Evolutionary conservation across 1,284 basidiomycete species (phyloP), one percentile per base, ranked within the genome.

Genomic region (Rhodotorula sp.): DNA sequence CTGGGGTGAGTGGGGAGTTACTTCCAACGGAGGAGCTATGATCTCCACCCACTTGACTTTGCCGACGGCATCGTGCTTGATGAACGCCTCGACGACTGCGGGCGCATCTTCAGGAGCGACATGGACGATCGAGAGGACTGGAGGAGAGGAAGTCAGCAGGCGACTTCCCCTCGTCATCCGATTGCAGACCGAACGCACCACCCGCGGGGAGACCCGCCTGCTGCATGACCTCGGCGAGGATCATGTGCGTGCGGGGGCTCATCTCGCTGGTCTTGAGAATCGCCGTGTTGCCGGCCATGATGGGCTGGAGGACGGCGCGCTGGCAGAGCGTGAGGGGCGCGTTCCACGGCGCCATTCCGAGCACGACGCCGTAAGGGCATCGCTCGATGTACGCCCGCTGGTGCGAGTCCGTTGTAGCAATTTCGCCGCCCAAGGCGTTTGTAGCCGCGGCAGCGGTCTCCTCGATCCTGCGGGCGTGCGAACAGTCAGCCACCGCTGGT

Each of bases 171-270:
- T 3, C 36, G 17, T 34, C n/a, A n/a, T 6, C 36, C 22, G 7
- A 4, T 24, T 6, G 30, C 17, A n/a, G n/a, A 10, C 8, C 15
- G 19, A 11, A 36, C 39, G 30, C 27, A 62, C 60, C 60, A 8
- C 87, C 87, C 11, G 81, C 79, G 4, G 88, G 87, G 2, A 89
- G 77, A 2, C 88, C 87, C 4, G 87, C 87, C 72, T 84, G 77
- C 47, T 46, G 84, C 64, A 81, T 69, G 36, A 79, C 48, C 66
- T 80, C 75, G 0, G 78, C 78, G 2, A 80, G 67, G 27, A 71
- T 66, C 29, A 77, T 71, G 55, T 79, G 78, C 8, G 76, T 77
- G 9, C 75, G 72, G 24, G 67, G 71, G 13, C 74, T 72, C 67
- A 78, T 77, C 66, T 81, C 80, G 29, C 75, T 77, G 9, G 79